A percentile compares a stretch with the other conserved stretches of the same genome.
These are phyloP conservation scores for Orbilia ellipsospora DNA, from an alignment of 2,329 filamentous ascomycete species.

Conservation along the genomic window DNA sequence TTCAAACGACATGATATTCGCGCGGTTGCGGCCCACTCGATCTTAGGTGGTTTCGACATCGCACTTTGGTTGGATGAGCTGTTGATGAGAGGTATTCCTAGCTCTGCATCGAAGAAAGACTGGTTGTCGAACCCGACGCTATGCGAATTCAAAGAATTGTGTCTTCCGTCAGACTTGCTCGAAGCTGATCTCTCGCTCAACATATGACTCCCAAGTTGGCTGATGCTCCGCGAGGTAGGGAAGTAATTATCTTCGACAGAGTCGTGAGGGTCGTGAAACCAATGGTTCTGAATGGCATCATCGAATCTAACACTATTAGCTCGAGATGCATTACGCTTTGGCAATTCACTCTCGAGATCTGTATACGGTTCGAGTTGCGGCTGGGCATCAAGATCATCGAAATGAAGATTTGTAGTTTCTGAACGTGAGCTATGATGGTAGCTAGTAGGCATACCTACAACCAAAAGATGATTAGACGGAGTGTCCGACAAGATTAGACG, in stretches of 20 bases:
- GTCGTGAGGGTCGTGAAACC: slow-evolving; percentile 83
- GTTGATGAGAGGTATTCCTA: slow-evolving; percentile 75
- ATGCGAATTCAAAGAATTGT: slow-evolving; percentile 89
- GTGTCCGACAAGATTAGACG: neutral
- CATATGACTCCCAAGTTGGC: slow-evolving; percentile 79
- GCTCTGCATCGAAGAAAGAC: slow-evolving; percentile 69
- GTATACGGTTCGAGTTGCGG: slow-evolving; percentile 84
- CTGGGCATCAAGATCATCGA: slow-evolving; percentile 87
- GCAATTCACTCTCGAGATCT: slow-evolving; percentile 83
- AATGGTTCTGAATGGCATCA: slow-evolving; percentile 90
- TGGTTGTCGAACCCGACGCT: slow-evolving; percentile 78
- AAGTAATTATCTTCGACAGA: slow-evolving; percentile 76
- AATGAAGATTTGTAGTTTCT: slow-evolving; percentile 65
- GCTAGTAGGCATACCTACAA: slow-evolving; percentile 40
- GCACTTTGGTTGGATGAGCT: slow-evolving; percentile 77
- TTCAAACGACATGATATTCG: slow-evolving; percentile 90
- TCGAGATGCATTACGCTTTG: slow-evolving; percentile 85
- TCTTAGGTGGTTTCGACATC: slow-evolving; percentile 89
- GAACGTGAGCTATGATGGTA: slow-evolving; percentile 51
- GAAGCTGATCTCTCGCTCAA: slow-evolving; percentile 92
- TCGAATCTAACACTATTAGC: slow-evolving; percentile 98
- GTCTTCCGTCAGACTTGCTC: slow-evolving; percentile 80
- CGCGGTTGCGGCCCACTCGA: slow-evolving; percentile 92
- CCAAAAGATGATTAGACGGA: slow-evolving; percentile 39
- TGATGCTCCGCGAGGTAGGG: slow-evolving; percentile 78